Conservation (phyloP, 192 early-diverging fungal species). For the Linnemannia exigua region DNA sequence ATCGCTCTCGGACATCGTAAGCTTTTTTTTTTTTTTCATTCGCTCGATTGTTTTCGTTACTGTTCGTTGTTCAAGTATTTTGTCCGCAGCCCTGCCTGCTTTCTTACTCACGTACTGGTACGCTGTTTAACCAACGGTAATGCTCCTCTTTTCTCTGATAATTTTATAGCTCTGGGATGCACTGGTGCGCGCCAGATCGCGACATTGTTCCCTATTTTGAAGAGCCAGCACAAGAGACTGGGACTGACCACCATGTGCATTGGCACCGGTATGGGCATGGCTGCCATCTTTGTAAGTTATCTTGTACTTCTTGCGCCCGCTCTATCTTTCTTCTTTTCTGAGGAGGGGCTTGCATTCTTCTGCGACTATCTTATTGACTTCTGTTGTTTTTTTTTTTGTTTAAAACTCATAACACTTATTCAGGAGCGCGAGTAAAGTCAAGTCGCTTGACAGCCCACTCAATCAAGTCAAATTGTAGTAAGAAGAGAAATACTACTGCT, state of each 20-base stretch:
- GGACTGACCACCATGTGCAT: constrained; percentile 60
- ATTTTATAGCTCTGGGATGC: constrained; percentile 81
- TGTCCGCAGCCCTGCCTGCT: no score
- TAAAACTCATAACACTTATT: no score
- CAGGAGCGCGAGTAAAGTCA: not conserved
- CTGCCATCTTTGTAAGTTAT: constrained; percentile 19
- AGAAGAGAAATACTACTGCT: no score
- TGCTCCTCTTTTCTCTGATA: constrained; percentile 83
- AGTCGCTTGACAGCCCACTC: not conserved
- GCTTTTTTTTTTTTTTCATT: not conserved
- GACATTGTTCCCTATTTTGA: constrained; percentile 90
- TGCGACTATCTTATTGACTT: not conserved
- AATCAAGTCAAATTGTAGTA: no score
- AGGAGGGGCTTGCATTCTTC: not conserved
- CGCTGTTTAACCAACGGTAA: constrained; percentile 65
- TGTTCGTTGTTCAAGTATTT: no score
- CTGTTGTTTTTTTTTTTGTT: not conserved
- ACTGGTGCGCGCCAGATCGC: constrained; percentile 97
- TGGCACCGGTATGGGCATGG: constrained; percentile 52
- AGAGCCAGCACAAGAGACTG: constrained; percentile 43
- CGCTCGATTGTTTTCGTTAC: no score
- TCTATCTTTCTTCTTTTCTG: not conserved
- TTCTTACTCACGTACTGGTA: no score
- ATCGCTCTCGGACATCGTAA: constrained; percentile 48
- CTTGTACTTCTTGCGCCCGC: not conserved